These are phyloP conservation scores for Amanita pseudoporphyria DNA, from an alignment of 768 basidiomycete species.

Conservation along the genomic window DNA sequence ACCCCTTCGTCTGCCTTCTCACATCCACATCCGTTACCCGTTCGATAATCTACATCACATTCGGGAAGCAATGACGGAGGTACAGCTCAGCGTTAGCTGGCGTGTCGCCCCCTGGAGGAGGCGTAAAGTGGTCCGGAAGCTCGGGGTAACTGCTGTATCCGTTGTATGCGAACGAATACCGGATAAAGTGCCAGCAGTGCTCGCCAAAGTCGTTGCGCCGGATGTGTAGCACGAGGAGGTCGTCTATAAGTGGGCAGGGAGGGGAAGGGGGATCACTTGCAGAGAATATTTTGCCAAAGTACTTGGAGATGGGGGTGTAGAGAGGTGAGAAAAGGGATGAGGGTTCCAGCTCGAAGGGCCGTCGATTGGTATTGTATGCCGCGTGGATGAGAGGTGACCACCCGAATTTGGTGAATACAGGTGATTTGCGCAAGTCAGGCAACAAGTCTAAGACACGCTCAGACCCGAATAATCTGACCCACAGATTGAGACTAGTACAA, in stretches of 20 bases:
- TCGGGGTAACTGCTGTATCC: slow-evolving; percentile 11
- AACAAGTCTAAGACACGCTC: slow-evolving; percentile 8
- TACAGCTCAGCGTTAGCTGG: no score
- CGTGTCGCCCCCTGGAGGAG: neutral
- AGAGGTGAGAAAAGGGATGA: no score
- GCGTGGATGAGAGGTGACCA: no score
- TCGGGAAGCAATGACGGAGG: slow-evolving; percentile 49
- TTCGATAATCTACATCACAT: slow-evolving; percentile 35
- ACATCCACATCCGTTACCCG: slow-evolving; percentile 28
- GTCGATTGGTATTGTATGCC: no score
- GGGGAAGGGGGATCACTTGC: neutral
- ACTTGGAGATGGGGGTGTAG: no score
- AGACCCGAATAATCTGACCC: no score
- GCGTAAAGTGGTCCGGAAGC: slow-evolving; percentile 10
- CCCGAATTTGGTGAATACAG: no score
- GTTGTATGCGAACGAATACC: no score
- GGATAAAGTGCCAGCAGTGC: slow-evolving; percentile 10
- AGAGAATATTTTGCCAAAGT: neutral
- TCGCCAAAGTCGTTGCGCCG: slow-evolving; percentile 13
- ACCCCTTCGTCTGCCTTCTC: no score
- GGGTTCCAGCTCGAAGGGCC: no score
- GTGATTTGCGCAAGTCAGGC: no score
- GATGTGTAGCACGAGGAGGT: slow-evolving; percentile 12
- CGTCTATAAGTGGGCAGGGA: neutral
- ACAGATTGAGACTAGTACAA: no score